phyloP scores from a whole-genome alignment of 2,329 filamentous ascomycete species.

The Cercospora berteroae region DNA sequence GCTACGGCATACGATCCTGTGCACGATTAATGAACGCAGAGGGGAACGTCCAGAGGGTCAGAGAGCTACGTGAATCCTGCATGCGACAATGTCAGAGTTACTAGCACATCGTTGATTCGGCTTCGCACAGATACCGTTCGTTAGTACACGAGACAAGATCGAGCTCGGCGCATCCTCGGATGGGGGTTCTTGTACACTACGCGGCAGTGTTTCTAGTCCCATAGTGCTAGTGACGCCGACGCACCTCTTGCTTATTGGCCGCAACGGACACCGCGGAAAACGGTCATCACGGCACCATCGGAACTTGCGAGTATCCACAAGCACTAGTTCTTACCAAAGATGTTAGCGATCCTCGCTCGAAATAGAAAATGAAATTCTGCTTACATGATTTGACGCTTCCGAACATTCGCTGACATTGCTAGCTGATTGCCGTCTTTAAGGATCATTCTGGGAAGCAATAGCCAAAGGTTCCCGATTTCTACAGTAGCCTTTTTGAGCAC shows the following conservation, averaged over 20 bases:
- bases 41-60: neutral
- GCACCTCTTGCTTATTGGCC: neutral
- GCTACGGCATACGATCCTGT: conserved; percentile 3
- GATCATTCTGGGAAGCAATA: neutral
- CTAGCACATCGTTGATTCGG: neutral
- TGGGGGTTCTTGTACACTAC: neutral
- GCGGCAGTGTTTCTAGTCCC: neutral
- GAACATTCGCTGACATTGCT: neutral
- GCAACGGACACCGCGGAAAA: neutral
- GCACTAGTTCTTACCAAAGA: neutral
- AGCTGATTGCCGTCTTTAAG: neutral
- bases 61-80: neutral
- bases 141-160: neutral
- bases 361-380: neutral
- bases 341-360: neutral
- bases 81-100: neutral
- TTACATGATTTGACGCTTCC: neutral
- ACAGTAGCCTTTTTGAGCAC: neutral
- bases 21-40: neutral
- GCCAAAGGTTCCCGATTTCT: neutral
- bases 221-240: neutral
- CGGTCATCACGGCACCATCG: neutral
- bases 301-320: neutral
- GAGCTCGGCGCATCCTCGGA: neutral
- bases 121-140: neutral